A percentile compares a stretch with the other conserved stretches of the same genome.
Conservation (phyloP, 2,329 filamentous ascomycete species). For the Thermothelomyces thermophilus region DNA sequence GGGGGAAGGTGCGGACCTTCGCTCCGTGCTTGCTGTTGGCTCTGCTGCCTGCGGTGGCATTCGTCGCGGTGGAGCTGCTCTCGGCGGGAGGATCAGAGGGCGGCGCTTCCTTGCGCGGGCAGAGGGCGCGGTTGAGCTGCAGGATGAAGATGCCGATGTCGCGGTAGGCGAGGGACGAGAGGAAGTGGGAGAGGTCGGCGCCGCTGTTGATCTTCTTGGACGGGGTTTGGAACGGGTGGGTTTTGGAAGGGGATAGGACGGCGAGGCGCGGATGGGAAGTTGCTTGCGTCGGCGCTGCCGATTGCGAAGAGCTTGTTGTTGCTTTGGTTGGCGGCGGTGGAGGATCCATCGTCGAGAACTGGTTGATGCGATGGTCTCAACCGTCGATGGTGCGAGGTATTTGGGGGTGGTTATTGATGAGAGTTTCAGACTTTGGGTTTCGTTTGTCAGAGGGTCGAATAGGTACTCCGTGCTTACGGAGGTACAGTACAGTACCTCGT, state of each 20-base stretch:
- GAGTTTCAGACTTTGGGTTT: neutral
- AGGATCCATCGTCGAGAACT: conserved; percentile 6
- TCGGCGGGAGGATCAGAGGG: neutral
- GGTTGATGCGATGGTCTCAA: neutral
- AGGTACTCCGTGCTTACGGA: too few species aligned
- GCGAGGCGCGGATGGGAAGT: conserved; percentile 34
- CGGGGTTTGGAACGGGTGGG: conserved; percentile 59
- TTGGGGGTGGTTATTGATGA: neutral
- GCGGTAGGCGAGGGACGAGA: conserved; percentile 73
- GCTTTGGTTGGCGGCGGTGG: conserved; percentile 5
- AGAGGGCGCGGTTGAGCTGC: conserved; percentile 83
- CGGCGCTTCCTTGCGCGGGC: conserved; percentile 50
- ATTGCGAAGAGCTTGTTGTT: neutral
- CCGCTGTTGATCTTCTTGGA: conserved; percentile 79
- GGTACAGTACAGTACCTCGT: too few species aligned
- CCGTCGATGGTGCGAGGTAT: neutral
- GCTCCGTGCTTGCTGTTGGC: neutral
- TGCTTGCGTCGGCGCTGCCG: conserved; percentile 23
- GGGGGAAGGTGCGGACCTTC: neutral
- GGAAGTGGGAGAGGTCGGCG: conserved; percentile 72
- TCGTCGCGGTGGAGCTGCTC: neutral
- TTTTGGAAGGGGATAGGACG: conserved; percentile 39
- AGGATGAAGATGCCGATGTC: conserved; percentile 83
- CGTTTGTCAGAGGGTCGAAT: too few species aligned
- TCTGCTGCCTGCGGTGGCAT: too few species aligned